phyloP scores from a whole-genome alignment of 495 filamentous ascomycete species.

The Podospora australis region DNA sequence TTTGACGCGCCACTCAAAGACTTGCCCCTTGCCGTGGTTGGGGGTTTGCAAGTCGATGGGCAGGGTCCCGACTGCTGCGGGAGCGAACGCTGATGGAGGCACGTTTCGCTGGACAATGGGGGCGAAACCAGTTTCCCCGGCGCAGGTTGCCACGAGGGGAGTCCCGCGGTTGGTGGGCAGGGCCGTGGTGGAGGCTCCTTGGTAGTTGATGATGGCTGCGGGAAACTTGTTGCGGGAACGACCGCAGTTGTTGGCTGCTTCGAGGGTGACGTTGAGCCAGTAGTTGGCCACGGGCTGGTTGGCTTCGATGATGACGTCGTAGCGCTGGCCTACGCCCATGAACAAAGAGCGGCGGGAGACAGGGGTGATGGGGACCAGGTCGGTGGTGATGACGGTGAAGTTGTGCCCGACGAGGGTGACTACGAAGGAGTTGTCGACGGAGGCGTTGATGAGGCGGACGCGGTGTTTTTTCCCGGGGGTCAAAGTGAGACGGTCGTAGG shows the following conservation, averaged over 20 bases:
- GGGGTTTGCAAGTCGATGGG: slow-evolving; percentile 11
- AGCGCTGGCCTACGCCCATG: slow-evolving; percentile 63
- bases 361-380: slow-evolving; percentile 47
- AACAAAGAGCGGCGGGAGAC: slow-evolving; percentile 35
- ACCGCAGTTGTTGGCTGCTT: slow-evolving; percentile 21
- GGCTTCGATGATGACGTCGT: slow-evolving; percentile 62
- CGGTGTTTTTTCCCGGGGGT: slow-evolving; percentile 41
- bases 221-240: slow-evolving; percentile 17
- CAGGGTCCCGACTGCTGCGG: slow-evolving; percentile 5
- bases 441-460: slow-evolving; percentile 52
- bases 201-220: slow-evolving; percentile 38
- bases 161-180: slow-evolving; percentile 21
- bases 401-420: slow-evolving; percentile 49
- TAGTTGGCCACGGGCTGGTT: slow-evolving; percentile 47
- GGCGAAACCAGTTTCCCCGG: slow-evolving; percentile 18
- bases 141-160: slow-evolving; percentile 13
- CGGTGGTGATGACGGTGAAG: slow-evolving; percentile 47
- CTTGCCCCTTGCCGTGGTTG: slow-evolving; percentile 7
- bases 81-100: slow-evolving; percentile 5
- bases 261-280: slow-evolving; percentile 47
- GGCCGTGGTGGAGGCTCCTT: slow-evolving; percentile 15
- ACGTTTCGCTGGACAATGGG: slow-evolving; percentile 20
- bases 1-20: slow-evolving; percentile 32
- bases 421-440: slow-evolving; percentile 43
- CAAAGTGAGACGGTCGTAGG: slow-evolving; percentile 32